Base-by-base conservation (phyloP, 768 basidiomycete genomes). In the Gelatoporia subvermispora region DNA sequence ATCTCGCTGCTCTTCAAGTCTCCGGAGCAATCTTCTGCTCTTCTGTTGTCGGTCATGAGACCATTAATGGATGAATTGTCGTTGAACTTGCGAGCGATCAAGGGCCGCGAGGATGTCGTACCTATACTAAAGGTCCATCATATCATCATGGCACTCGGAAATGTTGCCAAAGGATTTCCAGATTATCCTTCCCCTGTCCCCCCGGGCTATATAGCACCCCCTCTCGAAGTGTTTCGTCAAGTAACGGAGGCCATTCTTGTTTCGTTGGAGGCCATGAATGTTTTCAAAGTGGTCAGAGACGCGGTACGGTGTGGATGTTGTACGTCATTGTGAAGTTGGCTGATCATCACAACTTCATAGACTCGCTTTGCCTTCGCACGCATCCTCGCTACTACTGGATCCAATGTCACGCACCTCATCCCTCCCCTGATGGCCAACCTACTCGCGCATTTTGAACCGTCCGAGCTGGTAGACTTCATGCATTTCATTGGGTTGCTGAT, bases 91-190 rank as follows among this genome's bases (percentile, higher is more conserved):
- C 73, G 75, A 41, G 73, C 74, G 41, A 72, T 68, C 23, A 79
- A 82, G 54, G 79, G 79, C 8, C 65, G 76, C 3, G 74, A 79
- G 40, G 88, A 93, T 55, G 68, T 89, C 5, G 64, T 88, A 38
- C 78, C 89, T n/a, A 82, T 96, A 58, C 74, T 97, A 47, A 83
- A 82, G 60, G 81, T 93, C 8, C 96, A 98, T 58, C 94, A 98
- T 68, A 76, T 85, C 56, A 86, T 97, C 64, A 88, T 95, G 84
- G 93, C 95, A 2, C 73, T 97, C 18, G 95, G 95, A 11, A 92
- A 89, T 58, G 81, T 97, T 47, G 88, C 93, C 31, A 96, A 96
- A 68, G 96, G 96, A 11, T 98, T 97, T 68, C 96, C 96, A 0
- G 92, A 93, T 62, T 86, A 87, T 60, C 88, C 90, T 37, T 80